Evolutionary conservation across 2,329 filamentous ascomycete genomes (phyloP), one percentile per base, ranked within the genome.

Genomic region (Pestalotiopsis sp.): DNA sequence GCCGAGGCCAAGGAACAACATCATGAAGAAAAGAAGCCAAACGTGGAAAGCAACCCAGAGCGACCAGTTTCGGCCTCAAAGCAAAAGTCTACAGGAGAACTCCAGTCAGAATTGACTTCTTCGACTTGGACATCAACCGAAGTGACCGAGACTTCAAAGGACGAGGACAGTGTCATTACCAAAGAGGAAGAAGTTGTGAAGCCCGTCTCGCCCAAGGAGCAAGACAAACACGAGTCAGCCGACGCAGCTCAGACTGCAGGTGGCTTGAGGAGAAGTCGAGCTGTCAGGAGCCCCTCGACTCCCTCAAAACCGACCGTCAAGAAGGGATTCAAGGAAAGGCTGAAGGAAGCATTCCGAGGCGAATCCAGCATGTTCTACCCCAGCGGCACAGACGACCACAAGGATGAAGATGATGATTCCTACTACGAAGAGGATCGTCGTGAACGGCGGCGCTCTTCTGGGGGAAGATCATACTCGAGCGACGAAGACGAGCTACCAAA

Each of bases 301-400:
- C 83, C 87, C 0, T 65, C 82, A 6, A 89, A 86, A 73, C 70
- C 81, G 0, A 77, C 73, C 2, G 73, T 74, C 13, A 89, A 85
- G 73, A 82, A 81, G 44, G 85, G 85, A 0, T 81, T 91, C 66
- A 83, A 88, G 24, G 88, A 89, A 55, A 83, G 84, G 59, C 77
- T 91, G 9, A 86, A 86, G 66, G 88, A 89, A 69, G 89, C 88
- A 3, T 91, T 91, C 72, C 84, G 84, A 52, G 89, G 89, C 38
- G 88, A 91, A 74, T 90, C 88, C 1, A 82, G 77, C 3, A 80
- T 80, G 68, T 79, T 81, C 30, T 87, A 87, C 68, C 81, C 84
- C 48, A 85, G 82, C 64, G 82, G 79, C 38, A 81, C 85, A 68
- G 80, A 84, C 73, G 71, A 74, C 26, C 70, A 75, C 20, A 74